Base-by-base conservation (phyloP, 208 protist genomes). In the Acanthamoeba polyphaga region DNA sequence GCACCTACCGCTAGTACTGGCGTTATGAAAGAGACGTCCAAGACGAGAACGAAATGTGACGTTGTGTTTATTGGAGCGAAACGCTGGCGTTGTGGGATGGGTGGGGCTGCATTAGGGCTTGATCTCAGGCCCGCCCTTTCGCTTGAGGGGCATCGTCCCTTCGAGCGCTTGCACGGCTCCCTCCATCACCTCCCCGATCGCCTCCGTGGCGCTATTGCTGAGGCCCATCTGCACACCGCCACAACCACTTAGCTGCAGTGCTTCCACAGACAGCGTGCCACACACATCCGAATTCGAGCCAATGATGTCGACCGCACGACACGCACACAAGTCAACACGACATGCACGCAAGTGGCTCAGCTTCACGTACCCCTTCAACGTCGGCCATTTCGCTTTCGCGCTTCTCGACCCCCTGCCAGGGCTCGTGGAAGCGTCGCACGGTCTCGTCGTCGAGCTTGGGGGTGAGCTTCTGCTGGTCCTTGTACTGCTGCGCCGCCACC, bases 101-200 rank as follows among this genome's bases (percentile, higher is more conserved):
- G 5, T 58, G 2, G 53, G 12, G 53, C 15, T 58, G 15, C 53
- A 58, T 49, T 49, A 49, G 43, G 43, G 53, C 53, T 58, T 58
- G 53, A 58, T 58, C 53, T 58, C 53, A 58, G 53, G 17, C 15
- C 53, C 17, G 53, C 46, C 76, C 76, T 60, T 85, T 34, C 38
- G 38, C 76, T 85, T 85, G 17, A 85, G 76, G 24, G 76, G 76
- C 76, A 85, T 85, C 15, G 32, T 62, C 3, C 76, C 76, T 32
- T 85, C 76, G 12, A 85, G 49, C 13, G 46, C 76, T 34, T 85
- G 76, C 24, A 58, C 76, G 5, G 76, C 76, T 8, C 76, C 76
- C n/a, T 60, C 76, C 38, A 85, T 51, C 38, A 85, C 19, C 49
- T 85, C 46, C 22, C 76, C 76, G 17, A 60, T 60, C 5, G 76